Evolutionary conservation across 257 asterid species (phyloP).

Genomic region (Solanum tacnaense): DNA sequence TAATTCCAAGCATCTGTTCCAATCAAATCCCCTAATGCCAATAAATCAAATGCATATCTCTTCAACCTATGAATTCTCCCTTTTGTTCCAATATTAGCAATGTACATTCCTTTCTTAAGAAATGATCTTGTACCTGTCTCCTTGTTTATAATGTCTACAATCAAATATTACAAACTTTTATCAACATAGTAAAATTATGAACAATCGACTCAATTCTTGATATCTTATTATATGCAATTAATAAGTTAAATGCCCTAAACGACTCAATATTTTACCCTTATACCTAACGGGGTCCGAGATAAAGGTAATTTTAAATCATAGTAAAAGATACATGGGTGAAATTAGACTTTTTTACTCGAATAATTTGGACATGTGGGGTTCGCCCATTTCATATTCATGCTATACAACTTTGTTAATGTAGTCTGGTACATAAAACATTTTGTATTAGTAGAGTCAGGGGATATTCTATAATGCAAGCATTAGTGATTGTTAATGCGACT

Average conservation of each 20-base stretch:
- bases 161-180: not conserved
- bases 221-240: not conserved
- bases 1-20: constrained; percentile 66
- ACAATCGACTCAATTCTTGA: not conserved
- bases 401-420: no score
- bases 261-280: no score
- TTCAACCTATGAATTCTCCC: constrained; percentile 55
- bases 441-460: fast-evolving
- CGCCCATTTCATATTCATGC: not conserved
- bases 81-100: constrained; percentile 55
- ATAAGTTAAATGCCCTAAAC: not conserved
- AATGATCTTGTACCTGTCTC: constrained; percentile 60
- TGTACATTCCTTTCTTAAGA: constrained; percentile 44
- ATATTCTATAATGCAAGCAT: not conserved
- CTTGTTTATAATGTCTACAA: constrained; percentile 46
- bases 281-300: no score
- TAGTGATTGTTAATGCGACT: fast-evolving
- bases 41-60: constrained; percentile 62
- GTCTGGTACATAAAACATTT: no score
- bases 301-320: no score
- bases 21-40: constrained; percentile 74
- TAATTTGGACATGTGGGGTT: not conserved
- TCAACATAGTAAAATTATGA: not conserved
- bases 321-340: no score
- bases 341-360: not conserved